A percentile compares a stretch with the other conserved stretches of the same genome.
These are phyloP conservation scores for Syncephalastrum monosporum DNA, from an alignment of 371 early-diverging fungal genomes.

Conservation along the genomic window DNA sequence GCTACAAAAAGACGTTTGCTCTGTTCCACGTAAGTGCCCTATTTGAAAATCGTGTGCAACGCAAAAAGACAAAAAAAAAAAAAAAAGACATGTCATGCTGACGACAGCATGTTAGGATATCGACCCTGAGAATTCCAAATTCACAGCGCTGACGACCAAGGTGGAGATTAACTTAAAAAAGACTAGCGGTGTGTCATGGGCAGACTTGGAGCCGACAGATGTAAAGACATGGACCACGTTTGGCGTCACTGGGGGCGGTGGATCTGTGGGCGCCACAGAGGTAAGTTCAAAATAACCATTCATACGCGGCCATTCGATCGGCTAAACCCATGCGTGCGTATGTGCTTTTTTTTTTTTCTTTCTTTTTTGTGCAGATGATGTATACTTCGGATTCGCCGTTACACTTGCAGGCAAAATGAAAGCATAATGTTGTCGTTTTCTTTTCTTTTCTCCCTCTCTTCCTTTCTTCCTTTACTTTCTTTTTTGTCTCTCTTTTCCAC, in stretches of 20 bases:
- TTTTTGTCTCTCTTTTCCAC: not conserved
- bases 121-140: slow-evolving; percentile 65
- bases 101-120: slow-evolving; percentile 51
- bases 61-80: slow-evolving; percentile 1
- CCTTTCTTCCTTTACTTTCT: slow-evolving; percentile 1
- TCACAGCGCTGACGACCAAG: slow-evolving; percentile 80
- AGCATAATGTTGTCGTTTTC: slow-evolving; percentile 5
- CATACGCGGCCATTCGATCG: too few species aligned
- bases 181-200: slow-evolving; percentile 85
- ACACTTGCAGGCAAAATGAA: slow-evolving; percentile 11
- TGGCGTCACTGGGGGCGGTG: slow-evolving; percentile 69
- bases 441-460: slow-evolving; percentile 1
- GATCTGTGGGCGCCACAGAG: slow-evolving; percentile 60
- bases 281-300: slow-evolving; percentile 20
- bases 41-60: not conserved
- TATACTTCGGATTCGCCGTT: slow-evolving; percentile 20
- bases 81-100: not conserved
- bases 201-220: slow-evolving; percentile 72
- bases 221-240: slow-evolving; percentile 83
- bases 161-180: slow-evolving; percentile 85
- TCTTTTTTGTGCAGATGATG: slow-evolving; percentile 12
- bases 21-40: slow-evolving; percentile 47
- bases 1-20: slow-evolving; percentile 57
- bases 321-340: too few species aligned
- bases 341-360: not conserved